Evolutionary conservation across 1,139 yeast species (phyloP).

Genomic region (Wickerhamiella pararugosa): DNA sequence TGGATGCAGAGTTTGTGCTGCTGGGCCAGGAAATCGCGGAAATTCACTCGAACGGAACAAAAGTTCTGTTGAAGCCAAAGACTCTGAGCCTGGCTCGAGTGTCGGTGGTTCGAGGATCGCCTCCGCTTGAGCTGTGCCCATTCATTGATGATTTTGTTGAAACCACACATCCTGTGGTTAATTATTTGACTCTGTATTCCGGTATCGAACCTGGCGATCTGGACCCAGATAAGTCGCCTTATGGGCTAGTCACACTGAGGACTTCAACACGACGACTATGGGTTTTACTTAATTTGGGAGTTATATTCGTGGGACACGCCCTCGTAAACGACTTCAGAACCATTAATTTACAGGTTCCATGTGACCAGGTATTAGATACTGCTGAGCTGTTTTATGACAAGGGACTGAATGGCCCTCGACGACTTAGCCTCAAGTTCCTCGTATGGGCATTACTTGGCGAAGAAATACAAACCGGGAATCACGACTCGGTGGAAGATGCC

Average conservation of each 20-base stretch:
- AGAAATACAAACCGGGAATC: slow-evolving; percentile 81
- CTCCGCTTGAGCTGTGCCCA: slow-evolving; percentile 56
- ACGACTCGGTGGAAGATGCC: slow-evolving; percentile 96
- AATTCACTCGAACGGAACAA: slow-evolving; percentile 54
- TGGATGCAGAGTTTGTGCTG: slow-evolving; percentile 93
- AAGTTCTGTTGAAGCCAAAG: slow-evolving; percentile 58
- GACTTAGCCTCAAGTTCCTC: slow-evolving; percentile 73
- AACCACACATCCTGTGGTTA: slow-evolving; percentile 50
- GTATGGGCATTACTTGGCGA: slow-evolving; percentile 65
- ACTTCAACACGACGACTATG: slow-evolving; percentile 80
- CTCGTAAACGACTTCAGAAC: slow-evolving; percentile 81
- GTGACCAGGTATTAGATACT: slow-evolving; percentile 76
- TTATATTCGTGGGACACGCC: slow-evolving; percentile 92
- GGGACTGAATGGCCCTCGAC: slow-evolving; percentile 42
- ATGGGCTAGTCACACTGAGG: slow-evolving; percentile 63
- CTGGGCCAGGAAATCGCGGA: slow-evolving; percentile 70
- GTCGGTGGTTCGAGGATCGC: slow-evolving; percentile 68
- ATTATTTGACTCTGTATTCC: slow-evolving; percentile 77
- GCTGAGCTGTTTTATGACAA: slow-evolving; percentile 62
- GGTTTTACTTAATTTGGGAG: slow-evolving; percentile 76
- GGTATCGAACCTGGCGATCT: slow-evolving; percentile 91
- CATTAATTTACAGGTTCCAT: slow-evolving; percentile 80
- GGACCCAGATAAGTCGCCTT: slow-evolving; percentile 50
- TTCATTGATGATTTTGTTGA: slow-evolving; percentile 89
- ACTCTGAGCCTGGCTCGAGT: slow-evolving; percentile 73